Conservation (phyloP, 108 stramenopile species). For the Epipyxis sp. region DNA sequence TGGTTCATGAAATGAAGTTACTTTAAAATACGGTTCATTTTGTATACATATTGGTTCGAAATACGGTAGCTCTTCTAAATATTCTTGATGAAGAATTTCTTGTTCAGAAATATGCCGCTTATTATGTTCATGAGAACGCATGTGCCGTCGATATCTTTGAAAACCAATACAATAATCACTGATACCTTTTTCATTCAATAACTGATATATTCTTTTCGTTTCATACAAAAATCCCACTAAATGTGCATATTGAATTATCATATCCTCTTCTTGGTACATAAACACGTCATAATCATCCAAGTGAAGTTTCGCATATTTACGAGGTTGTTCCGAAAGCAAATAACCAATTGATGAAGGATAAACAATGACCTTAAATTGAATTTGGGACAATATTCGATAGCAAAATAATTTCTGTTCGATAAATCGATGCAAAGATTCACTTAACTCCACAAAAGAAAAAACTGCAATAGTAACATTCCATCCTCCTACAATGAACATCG, state of each 20-base stretch:
- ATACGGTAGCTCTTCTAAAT: background rate
- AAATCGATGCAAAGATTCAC: background rate
- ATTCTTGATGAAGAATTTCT: constrained; percentile 15
- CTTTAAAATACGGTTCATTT: background rate
- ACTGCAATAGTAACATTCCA: constrained; percentile 8
- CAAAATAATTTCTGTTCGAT: background rate
- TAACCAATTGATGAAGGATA: background rate
- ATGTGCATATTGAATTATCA: background rate
- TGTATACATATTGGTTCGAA: background rate
- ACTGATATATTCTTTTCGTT: background rate
- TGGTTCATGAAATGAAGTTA: too few species aligned
- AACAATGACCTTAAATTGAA: background rate
- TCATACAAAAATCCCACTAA: constrained; percentile 6
- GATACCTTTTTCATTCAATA: background rate
- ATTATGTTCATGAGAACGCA: too few species aligned
- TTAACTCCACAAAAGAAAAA: background rate
- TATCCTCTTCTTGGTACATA: constrained; percentile 16
- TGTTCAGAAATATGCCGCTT: background rate
- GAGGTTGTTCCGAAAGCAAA: background rate
- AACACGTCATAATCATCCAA: constrained; percentile 7
- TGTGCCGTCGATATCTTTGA: background rate
- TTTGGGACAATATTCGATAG: background rate
- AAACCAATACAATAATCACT: background rate
- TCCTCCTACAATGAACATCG: too few species aligned
- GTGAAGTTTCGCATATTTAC: background rate